Evolutionary conservation across 257 asterid genomes (phyloP).

Genomic region (Ballota nigra): DNA sequence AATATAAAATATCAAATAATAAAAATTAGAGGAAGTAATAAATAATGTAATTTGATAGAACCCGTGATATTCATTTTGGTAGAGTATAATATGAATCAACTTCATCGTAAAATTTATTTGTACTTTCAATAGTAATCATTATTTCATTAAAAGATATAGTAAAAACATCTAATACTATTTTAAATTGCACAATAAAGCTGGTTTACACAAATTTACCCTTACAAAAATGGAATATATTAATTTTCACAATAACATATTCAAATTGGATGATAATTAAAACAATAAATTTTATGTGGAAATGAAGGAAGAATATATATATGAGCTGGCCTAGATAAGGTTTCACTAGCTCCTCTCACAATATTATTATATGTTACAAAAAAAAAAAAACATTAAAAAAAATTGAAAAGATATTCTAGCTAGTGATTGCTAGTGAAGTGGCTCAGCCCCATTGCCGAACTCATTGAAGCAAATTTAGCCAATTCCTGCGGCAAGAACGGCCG

Average conservation of each 20-base stretch:
- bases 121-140: too few species aligned
- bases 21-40: not conserved
- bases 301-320: slow-evolving; percentile 3
- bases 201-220: not conserved
- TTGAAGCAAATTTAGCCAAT: slow-evolving; percentile 67
- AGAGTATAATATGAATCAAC: too few species aligned
- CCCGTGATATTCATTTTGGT: not conserved
- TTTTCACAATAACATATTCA: not conserved
- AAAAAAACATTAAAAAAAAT: not conserved
- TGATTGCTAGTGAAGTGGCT: slow-evolving; percentile 56
- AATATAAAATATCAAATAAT: too few species aligned
- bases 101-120: too few species aligned
- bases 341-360: slow-evolving; percentile 9
- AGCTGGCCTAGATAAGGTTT: slow-evolving; percentile 33
- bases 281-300: slow-evolving; percentile 19
- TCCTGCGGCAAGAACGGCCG: slow-evolving; percentile 66
- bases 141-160: too few species aligned
- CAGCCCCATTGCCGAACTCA: slow-evolving; percentile 78
- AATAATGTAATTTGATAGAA: not conserved
- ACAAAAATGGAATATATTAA: not conserved
- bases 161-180: too few species aligned
- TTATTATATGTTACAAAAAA: slow-evolving; percentile 35
- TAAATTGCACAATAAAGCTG: too few species aligned
- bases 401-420: slow-evolving; percentile 24
- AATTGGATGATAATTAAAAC: not conserved